Evolutionary conservation across 441 rosid genomes (phyloP), one percentile per base, ranked within the genome.

Genomic region (Gossypium trilobum): DNA sequence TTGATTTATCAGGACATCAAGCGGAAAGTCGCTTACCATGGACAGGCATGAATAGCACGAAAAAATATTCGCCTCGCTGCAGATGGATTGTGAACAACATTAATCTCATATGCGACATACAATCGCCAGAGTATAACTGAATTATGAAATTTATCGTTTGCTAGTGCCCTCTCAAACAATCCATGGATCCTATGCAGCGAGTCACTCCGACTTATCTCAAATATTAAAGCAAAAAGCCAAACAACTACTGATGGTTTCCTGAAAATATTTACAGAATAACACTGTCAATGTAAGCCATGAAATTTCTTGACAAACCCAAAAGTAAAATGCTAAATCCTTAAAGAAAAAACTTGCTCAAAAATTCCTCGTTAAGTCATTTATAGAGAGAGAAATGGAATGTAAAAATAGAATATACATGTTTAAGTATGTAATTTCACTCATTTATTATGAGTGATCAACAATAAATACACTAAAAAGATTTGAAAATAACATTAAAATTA

Each of bases 41-140:
- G 98, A 75, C 98, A 95, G 4, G 97, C 90, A 78, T 92, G 91
- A 79, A 91, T 91, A 70, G 98, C 96, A 69, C 97, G 90, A 80
- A 95, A 95, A 82, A 86, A 95, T 60, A 87, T 76, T 60, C 90
- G 85, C 76, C 85, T 89, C 39, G 95, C 96, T 7, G 96, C 87
- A 68, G 87, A 75, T 25, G 87, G 88, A 82, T 88, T 81, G 69
- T 77, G 61, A 57, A 81, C 83, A 33, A 92, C 59, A 73, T 87
- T 84, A 20, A 89, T 83, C 82, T 95, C 97, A 79, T 89, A 95
- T 42, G 93, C 85, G 71, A 92, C 80, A 81, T 95, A 92, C 78
- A 85, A 79, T 75, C 97, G 96, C 97, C 99, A 92, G 25, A 92
- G 81, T 62, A 92, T 16, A 46, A 91, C 97, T 20, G 92, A 86